Percentiles rank a stretch among this genome's conserved stretches.
These are phyloP conservation scores for Oryza officinalis DNA, from an alignment of 176 grass and related monocot species.

Conservation along the genomic window DNA sequence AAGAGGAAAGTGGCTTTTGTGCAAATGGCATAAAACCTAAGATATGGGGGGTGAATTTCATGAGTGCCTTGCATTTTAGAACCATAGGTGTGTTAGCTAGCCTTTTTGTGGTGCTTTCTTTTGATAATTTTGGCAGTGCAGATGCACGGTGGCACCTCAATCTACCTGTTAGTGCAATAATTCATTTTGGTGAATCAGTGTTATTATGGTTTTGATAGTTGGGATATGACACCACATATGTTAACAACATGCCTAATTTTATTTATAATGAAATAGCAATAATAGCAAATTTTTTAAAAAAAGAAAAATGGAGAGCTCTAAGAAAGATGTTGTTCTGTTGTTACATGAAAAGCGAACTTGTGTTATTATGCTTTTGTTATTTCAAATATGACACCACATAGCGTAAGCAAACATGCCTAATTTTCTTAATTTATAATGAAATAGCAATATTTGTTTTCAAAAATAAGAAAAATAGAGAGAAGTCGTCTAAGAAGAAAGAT, in stretches of 20 bases:
- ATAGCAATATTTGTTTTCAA: not conserved
- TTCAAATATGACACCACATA: not conserved
- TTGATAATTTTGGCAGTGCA: not conserved
- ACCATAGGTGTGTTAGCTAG: not conserved
- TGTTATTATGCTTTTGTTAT: slow-evolving; percentile 5
- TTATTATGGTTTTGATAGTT: slow-evolving; percentile 15
- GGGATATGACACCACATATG: not conserved
- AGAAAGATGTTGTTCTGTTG: not conserved
- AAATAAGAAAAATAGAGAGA: not conserved
- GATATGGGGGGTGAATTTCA: not conserved
- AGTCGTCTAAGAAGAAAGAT: not conserved
- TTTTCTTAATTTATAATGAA: not conserved
- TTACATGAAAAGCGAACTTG: not conserved
- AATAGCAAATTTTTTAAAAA: not conserved
- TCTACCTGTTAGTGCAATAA: not conserved
- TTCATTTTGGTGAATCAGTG: not conserved
- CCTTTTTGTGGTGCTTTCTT: not conserved
- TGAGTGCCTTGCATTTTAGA: slow-evolving; percentile 21
- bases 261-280: not conserved
- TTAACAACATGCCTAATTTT: not conserved
- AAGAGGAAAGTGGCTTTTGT: slow-evolving; percentile 39
- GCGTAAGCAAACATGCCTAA: not conserved
- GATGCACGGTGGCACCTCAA: not conserved
- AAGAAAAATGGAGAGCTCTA: not conserved
- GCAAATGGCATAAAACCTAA: not conserved